Evolutionary conservation across 495 filamentous ascomycete genomes (phyloP).

Genomic region (Cercophora scortea): DNA sequence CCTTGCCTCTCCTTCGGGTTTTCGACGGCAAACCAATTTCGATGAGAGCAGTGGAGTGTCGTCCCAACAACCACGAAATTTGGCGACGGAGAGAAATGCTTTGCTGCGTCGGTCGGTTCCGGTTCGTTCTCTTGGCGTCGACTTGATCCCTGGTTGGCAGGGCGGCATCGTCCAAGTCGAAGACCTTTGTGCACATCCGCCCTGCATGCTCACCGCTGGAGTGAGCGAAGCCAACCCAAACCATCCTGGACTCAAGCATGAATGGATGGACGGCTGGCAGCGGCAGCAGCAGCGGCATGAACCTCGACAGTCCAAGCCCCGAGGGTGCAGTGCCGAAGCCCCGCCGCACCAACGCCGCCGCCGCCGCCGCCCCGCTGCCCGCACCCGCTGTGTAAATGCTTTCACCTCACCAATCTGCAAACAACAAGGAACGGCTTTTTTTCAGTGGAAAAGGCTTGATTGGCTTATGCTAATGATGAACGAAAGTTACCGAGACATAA

Average conservation of each 20-base stretch:
- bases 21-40: not conserved
- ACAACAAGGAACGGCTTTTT: not conserved
- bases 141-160: not conserved
- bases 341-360: not conserved
- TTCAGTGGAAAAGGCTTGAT: constrained; percentile 21
- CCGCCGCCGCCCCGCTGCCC: not conserved
- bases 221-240: too few species aligned
- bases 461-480: constrained; percentile 22
- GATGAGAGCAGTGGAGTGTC: too few species aligned
- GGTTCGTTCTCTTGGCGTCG: too few species aligned
- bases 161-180: not conserved
- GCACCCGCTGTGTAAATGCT: not conserved
- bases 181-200: not conserved
- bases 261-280: not conserved
- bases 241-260: not conserved
- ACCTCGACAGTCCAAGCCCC: not conserved
- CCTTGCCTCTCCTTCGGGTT: not conserved
- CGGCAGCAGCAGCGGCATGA: not conserved
- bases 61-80: too few species aligned
- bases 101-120: too few species aligned
- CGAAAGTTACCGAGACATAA: not conserved
- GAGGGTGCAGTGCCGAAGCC: not conserved
- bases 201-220: too few species aligned
- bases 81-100: too few species aligned
- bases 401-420: not conserved